phyloP scores from a whole-genome alignment of 2,329 filamentous ascomycete species.

The Colletotrichum sojae region DNA sequence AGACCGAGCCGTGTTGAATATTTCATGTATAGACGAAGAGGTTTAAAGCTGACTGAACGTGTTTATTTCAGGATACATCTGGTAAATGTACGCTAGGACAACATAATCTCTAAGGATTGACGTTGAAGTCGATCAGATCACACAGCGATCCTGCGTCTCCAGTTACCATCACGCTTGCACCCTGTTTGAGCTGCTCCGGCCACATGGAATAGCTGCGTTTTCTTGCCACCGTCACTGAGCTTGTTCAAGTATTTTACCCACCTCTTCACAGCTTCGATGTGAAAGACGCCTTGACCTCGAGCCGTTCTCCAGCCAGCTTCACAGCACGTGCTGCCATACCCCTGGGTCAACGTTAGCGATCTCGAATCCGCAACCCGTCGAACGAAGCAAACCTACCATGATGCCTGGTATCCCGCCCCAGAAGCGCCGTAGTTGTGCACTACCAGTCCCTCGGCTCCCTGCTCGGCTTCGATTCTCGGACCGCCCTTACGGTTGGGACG shows the following conservation, averaged over 20 bases:
- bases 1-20: not conserved
- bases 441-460: conserved; percentile 41
- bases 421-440: conserved; percentile 48
- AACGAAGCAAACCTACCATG: conserved; percentile 35
- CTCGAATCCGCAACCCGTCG: not conserved
- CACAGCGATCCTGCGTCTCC: too few relatives aligned
- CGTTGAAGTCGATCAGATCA: too few relatives aligned
- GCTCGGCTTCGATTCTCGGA: conserved; percentile 50
- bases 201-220: too few relatives aligned
- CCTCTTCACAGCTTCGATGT: not conserved
- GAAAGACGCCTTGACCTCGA: not conserved
- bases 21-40: too few relatives aligned
- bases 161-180: too few relatives aligned
- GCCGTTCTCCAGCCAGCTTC: not conserved
- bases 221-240: too few relatives aligned
- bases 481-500: conserved; percentile 48
- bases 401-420: conserved; percentile 48
- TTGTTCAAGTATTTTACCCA: not conserved
- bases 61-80: too few relatives aligned
- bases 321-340: conserved; percentile 34
- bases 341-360: conserved; percentile 9
- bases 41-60: too few relatives aligned
- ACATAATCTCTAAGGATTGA: too few relatives aligned
- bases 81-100: too few relatives aligned
- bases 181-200: too few relatives aligned